phyloP scores from a whole-genome alignment of 805 yeast genomes.

The Candida ortonii region DNA sequence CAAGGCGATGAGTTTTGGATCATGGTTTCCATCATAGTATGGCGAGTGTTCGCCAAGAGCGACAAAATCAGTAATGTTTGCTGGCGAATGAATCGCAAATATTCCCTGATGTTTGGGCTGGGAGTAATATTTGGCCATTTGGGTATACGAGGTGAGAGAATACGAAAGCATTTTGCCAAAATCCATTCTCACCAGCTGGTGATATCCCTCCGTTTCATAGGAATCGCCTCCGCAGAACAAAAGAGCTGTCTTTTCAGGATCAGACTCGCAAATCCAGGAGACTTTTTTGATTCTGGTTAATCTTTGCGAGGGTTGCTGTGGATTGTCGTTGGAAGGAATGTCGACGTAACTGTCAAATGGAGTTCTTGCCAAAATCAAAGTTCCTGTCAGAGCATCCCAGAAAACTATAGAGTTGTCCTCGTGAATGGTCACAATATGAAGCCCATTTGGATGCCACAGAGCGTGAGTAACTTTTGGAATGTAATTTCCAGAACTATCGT shows the following conservation, averaged over 20 bases:
- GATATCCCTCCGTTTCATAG: constrained; percentile 39
- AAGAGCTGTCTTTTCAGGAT: constrained; percentile 77
- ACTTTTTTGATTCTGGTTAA: constrained; percentile 49
- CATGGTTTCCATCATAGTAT: constrained; percentile 74
- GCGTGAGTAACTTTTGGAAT: constrained; percentile 43
- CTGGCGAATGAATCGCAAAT: constrained; percentile 50
- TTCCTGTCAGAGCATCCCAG: constrained; percentile 87
- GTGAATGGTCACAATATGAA: constrained; percentile 76
- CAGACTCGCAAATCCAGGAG: constrained; percentile 74
- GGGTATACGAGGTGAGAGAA: constrained; percentile 76
- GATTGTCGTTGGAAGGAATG: constrained; percentile 36
- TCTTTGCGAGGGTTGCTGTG: constrained; percentile 18
- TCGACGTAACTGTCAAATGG: constrained; percentile 65
- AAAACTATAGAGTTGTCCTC: constrained; percentile 82
- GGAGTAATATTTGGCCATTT: constrained; percentile 75
- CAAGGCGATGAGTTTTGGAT: constrained; percentile 64
- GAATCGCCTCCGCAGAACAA: constrained; percentile 68
- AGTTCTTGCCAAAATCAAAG: constrained; percentile 70
- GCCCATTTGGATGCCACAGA: constrained; percentile 89
- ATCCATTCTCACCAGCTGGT: constrained; percentile 55
- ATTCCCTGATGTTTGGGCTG: constrained; percentile 53
- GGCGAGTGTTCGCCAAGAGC: constrained; percentile 66
- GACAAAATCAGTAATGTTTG: constrained; percentile 44
- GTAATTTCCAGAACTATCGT: constrained; percentile 26
- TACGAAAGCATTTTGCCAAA: constrained; percentile 80